Evolutionary conservation across 129 eudicot genomes (phyloP).

Genomic region (Scalesia atractyloides): DNA sequence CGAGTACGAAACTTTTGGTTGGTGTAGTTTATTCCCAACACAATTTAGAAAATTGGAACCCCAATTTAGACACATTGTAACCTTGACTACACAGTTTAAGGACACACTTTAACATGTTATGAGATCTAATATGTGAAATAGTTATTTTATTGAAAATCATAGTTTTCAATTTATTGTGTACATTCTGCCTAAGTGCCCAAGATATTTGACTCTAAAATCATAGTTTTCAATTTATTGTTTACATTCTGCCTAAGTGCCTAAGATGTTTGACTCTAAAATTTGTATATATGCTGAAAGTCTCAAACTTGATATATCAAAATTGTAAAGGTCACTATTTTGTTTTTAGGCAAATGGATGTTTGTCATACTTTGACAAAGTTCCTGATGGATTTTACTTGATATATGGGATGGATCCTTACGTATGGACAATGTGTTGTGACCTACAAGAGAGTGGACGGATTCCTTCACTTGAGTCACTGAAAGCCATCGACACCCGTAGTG

Average conservation of each 20-base stretch:
- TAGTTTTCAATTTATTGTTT: too few species aligned
- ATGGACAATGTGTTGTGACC: constrained; percentile 75
- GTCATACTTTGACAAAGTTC: constrained; percentile 78
- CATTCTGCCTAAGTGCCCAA: not conserved
- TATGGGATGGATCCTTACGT: constrained; percentile 91
- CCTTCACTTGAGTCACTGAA: constrained; percentile 78
- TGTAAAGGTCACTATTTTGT: constrained; percentile 9
- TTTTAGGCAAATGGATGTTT: constrained; percentile 81
- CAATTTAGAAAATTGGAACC: too few species aligned
- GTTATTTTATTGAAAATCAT: too few species aligned
- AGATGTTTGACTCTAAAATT: not conserved
- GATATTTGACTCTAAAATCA: not conserved
- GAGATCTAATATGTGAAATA: too few species aligned
- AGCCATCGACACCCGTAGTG: constrained; percentile 54
- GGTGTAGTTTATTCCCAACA: too few species aligned
- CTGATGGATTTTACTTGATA: constrained; percentile 87
- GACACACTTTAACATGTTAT: too few species aligned
- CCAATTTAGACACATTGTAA: too few species aligned
- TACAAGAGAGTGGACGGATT: constrained; percentile 74
- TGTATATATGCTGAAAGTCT: constrained; percentile 3
- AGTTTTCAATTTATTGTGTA: too few species aligned
- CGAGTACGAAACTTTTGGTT: too few species aligned
- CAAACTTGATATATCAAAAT: not conserved
- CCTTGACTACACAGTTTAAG: too few species aligned
- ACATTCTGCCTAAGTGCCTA: not conserved